A percentile compares a stretch with the other conserved stretches of the same genome.
phyloP scores from a whole-genome alignment of 345 rosid genomes.

The Hypericum perforatum region DNA sequence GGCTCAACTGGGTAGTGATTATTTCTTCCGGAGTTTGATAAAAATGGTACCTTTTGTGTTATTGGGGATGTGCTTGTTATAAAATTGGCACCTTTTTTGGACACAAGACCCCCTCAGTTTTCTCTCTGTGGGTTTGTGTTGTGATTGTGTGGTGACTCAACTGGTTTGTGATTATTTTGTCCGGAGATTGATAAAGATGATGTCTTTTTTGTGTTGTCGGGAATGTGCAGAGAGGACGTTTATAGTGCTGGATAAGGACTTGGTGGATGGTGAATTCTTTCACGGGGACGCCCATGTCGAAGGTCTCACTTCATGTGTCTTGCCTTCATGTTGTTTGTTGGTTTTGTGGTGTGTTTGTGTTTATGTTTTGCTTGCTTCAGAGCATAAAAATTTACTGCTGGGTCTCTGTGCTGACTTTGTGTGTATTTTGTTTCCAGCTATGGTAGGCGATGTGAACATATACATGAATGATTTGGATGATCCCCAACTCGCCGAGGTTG shows the following conservation, averaged over 20 bases:
- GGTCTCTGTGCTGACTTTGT: neutral
- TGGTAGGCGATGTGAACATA: slow-evolving; percentile 88
- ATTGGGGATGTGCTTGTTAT: too few species aligned
- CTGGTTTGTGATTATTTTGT: slow-evolving; percentile 3
- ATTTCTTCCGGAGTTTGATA: slow-evolving; percentile 8
- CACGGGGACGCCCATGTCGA: slow-evolving; percentile 60
- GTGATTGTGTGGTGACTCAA: too few species aligned
- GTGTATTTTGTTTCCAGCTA: slow-evolving; percentile 35
- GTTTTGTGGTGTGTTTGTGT: neutral
- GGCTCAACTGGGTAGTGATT: neutral
- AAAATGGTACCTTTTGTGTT: too few species aligned
- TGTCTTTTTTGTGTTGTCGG: too few species aligned
- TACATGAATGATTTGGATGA: slow-evolving; percentile 93
- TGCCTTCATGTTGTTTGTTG: neutral
- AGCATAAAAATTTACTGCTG: neutral
- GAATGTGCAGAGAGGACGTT: slow-evolving; percentile 87
- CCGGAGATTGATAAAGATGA: slow-evolving; percentile 8
- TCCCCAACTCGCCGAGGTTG: slow-evolving; percentile 64
- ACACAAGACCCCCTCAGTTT: too few species aligned
- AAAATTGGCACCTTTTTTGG: too few species aligned
- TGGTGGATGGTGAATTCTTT: slow-evolving; percentile 39
- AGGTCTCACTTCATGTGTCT: slow-evolving; percentile 32
- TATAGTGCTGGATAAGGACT: slow-evolving; percentile 69
- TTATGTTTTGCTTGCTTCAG: neutral
- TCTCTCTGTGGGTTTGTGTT: too few species aligned